Evolutionary conservation across 768 basidiomycete species (phyloP), one percentile per base, ranked within the genome.

Genomic region (Naganishia onofrii): DNA sequence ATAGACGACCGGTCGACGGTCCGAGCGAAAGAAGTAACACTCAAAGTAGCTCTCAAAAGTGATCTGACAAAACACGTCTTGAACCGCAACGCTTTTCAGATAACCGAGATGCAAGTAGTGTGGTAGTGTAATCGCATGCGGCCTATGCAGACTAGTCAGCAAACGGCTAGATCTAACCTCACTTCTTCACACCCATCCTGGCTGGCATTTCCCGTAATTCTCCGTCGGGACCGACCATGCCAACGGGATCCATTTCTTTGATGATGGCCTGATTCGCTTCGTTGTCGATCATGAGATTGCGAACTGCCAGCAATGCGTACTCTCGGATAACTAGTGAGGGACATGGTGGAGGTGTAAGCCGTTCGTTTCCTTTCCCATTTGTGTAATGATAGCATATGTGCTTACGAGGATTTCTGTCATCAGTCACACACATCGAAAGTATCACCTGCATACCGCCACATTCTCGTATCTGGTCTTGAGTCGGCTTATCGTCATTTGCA

Each of bases 381-480:
- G 21, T 28, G 19, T 21, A n/a, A 6, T 19, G 29, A 17, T 32
- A 29, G 34, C 32, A n/a, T 15, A 58, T 19, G 34, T n/a, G 87
- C 93, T 81, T 79, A 95, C 93, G 93, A 46, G 93, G 93, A 81
- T 94, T 96, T 69, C 89, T 83, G 75, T 93, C 93, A 78, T 97
- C 93, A 31, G 92, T 83, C 21, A 91, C 90, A 79, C 92, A 94
- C 81, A 93, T 84, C 76, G 89, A 90, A 86, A 96, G 88, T 21
- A 95, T 85, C 55, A 92, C 85, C 64, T 88, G 85, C 70, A 96
- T 87, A 55, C 93, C 93, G 28, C 86, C 89, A 72, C 85, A 87
- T 42, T 80, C 80, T 58, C 93, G 85, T 48, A 88, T 84, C 10
- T 87, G 85, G 79, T 95, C 90, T 77, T 94, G 93, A 51, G 88